A percentile compares a stretch with the other conserved stretches of the same genome.
Evolutionary conservation across 345 rosid species (phyloP).

Genomic region (Syzygium aromaticum): DNA sequence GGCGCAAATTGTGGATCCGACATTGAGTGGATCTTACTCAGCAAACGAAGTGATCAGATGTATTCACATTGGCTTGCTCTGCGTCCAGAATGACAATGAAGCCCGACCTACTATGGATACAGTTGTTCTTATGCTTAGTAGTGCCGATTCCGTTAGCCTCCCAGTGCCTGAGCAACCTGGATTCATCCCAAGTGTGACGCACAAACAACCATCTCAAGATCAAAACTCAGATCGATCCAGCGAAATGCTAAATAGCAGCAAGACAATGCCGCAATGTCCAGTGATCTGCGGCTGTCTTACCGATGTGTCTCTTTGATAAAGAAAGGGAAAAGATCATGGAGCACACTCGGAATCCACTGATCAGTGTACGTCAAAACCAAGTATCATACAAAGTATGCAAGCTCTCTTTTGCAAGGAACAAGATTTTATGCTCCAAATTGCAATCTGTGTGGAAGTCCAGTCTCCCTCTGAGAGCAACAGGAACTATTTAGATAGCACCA

Average conservation of each 20-base stretch:
- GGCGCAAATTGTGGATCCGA: not conserved
- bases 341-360: not conserved
- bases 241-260: not conserved
- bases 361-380: not conserved
- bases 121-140: constrained; percentile 8
- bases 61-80: not conserved
- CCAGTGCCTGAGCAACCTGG: not conserved
- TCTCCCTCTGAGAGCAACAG: not conserved
- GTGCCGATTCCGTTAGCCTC: not conserved
- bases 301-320: not conserved
- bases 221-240: not conserved
- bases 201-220: not conserved
- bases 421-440: not conserved
- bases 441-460: not conserved
- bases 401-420: not conserved
- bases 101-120: constrained; percentile 14
- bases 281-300: not conserved
- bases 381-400: not conserved
- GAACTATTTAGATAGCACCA: not conserved
- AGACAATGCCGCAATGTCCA: not conserved
- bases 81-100: constrained; percentile 6
- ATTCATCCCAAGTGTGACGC: not conserved
- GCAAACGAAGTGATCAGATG: not conserved
- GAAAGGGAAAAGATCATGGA: not conserved
- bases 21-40: not conserved